These are phyloP conservation scores for Paecilomyces sp. DNA, from an alignment of 2,329 filamentous ascomycete genomes.

Conservation along the genomic window DNA sequence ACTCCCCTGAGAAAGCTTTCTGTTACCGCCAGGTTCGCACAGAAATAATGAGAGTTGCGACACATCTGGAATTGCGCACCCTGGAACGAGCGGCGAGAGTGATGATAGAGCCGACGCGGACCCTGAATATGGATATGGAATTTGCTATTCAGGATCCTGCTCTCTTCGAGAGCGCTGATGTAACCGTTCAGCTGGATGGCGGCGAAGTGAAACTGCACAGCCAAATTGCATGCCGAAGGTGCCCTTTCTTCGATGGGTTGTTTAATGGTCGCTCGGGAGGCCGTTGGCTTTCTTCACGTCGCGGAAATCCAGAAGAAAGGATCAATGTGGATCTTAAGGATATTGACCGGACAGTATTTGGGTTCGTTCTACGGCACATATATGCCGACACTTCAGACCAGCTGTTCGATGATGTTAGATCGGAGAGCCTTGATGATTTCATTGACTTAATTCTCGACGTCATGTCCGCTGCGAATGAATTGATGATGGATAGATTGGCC, in stretches of 20 bases:
- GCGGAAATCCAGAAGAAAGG: constrained; percentile 42
- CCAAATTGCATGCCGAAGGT: constrained; percentile 69
- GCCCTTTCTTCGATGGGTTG: constrained; percentile 85
- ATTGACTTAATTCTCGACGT: constrained; percentile 87
- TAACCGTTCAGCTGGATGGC: constrained; percentile 69
- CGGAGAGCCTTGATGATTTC: constrained; percentile 69
- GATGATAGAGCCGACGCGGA: constrained; percentile 59
- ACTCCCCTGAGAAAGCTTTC: constrained; percentile 57
- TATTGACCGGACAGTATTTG: constrained; percentile 64
- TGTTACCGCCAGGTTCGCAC: constrained; percentile 72
- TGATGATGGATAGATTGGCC: constrained; percentile 88
- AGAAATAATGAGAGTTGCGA: constrained; percentile 83
- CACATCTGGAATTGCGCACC: constrained; percentile 59
- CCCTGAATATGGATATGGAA: constrained; percentile 63
- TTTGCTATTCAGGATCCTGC: constrained; percentile 58
- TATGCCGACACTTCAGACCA: constrained; percentile 77
- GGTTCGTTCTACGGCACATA: constrained; percentile 70
- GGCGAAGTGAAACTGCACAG: constrained; percentile 67
- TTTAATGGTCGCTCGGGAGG: constrained; percentile 84
- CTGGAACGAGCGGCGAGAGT: constrained; percentile 72
- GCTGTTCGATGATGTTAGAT: constrained; percentile 71
- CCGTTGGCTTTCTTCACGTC: constrained; percentile 70
- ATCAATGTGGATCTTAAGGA: constrained; percentile 77
- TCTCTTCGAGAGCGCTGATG: constrained; percentile 75
- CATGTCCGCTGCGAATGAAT: constrained; percentile 80